These are phyloP conservation scores for Torulaspora pretoriensis DNA, from an alignment of 1,139 yeast species.

Conservation along the genomic window DNA sequence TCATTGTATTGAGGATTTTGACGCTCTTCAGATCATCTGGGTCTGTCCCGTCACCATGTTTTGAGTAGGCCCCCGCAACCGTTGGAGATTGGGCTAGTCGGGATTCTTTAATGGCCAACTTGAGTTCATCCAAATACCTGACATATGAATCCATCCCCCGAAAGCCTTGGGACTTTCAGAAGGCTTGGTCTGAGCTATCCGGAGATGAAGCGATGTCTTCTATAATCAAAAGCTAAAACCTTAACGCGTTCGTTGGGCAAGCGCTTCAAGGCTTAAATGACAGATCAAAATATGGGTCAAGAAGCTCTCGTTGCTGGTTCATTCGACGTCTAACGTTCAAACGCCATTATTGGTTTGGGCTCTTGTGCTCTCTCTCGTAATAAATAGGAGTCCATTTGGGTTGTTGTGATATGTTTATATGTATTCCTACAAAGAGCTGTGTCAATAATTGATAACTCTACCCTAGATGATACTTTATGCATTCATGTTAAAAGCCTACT, in stretches of 20 bases:
- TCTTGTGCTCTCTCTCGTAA: not conserved
- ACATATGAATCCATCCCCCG: conserved; percentile 28
- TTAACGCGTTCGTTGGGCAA: not conserved
- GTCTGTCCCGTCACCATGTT: not conserved
- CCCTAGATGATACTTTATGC: not conserved
- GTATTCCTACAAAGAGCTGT: not conserved
- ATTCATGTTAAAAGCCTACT: not conserved
- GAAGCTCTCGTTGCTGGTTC: no score
- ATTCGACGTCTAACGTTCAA: no score
- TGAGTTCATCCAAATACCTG: conserved; percentile 32
- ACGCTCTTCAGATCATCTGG: conserved; percentile 23
- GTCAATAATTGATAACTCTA: not conserved
- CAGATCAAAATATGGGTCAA: no score
- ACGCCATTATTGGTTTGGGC: not conserved
- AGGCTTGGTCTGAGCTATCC: not conserved
- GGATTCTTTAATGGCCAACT: conserved; percentile 27
- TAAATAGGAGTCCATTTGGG: not conserved
- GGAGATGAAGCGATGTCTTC: not conserved
- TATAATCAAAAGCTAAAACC: not conserved
- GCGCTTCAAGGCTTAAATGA: not conserved
- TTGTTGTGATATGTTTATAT: not conserved
- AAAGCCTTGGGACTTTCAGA: conserved; percentile 2
- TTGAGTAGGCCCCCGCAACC: conserved; percentile 1
- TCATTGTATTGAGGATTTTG: conserved; percentile 25
- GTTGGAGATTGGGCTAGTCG: conserved; percentile 3